These are phyloP conservation scores for Quercus tomentella DNA, from an alignment of 331 rosid genomes.

Conservation along the genomic window DNA sequence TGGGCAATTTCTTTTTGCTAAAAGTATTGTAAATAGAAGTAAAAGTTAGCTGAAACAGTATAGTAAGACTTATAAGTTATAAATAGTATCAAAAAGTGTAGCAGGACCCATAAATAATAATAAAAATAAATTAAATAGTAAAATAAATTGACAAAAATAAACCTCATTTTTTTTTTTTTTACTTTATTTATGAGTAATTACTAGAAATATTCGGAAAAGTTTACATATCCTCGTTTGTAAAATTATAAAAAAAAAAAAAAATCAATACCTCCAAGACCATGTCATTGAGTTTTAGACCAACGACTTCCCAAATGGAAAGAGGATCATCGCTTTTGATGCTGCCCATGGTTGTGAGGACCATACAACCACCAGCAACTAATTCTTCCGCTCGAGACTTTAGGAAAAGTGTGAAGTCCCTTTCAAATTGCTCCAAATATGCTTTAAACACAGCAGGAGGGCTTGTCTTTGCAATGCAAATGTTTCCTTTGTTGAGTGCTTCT, in stretches of 20 bases:
- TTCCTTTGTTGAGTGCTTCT: constrained; percentile 37
- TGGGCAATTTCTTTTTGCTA: rapidly evolving
- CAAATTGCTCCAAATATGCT: constrained; percentile 40
- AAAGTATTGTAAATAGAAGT: rapidly evolving
- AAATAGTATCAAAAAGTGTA: too few relatives aligned
- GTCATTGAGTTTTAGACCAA: constrained; percentile 25
- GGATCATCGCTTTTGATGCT: constrained; percentile 30
- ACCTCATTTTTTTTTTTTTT: too few relatives aligned
- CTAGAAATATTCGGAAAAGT: too few relatives aligned
- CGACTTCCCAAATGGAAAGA: constrained; percentile 1
- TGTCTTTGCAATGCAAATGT: constrained; percentile 28
- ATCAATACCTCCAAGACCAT: constrained; percentile 36
- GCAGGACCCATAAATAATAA: rapidly evolving
- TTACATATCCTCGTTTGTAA: not conserved
- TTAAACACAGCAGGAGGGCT: constrained; percentile 42
- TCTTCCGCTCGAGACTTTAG: constrained; percentile 33
- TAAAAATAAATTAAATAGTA: too few relatives aligned
- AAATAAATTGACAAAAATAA: too few relatives aligned
- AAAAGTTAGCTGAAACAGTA: too few relatives aligned
- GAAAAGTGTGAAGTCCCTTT: constrained; percentile 34
- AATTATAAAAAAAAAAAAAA: too few relatives aligned
- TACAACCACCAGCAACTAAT: constrained; percentile 39
- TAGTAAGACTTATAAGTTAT: rapidly evolving
- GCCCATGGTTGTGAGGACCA: constrained; percentile 34
- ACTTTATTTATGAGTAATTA: too few relatives aligned